Base-by-base conservation (phyloP, 257 asterid genomes). In the Catharanthus roseus region DNA sequence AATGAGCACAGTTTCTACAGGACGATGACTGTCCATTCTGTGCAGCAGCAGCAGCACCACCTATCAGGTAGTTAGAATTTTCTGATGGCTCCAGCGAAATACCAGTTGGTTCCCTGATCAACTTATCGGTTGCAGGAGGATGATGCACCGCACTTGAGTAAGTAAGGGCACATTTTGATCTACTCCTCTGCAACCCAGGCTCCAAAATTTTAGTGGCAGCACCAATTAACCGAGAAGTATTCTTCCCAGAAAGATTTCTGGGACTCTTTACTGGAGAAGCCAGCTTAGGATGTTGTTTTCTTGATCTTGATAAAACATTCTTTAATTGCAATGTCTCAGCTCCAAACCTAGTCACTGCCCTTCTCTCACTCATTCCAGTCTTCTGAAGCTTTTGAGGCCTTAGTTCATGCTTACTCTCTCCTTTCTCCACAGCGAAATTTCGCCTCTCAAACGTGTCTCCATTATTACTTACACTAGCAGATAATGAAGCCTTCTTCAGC, bases 301-400 rank as follows among this genome's bases (percentile, higher is more conserved):
- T 84, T 15, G 99, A 78, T 72, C 84, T 82, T 11, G 93, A 81
- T 44, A 89, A 74, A 34, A 85, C 87, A 78, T 74, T 81, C 88
- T 84, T 90, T 41, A 88, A 77, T 4, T 88, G 96, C 72, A 90
- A 72, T 6, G 84, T 81, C 67, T 90, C 98, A 0, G 81, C 64
- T 69, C 92, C 92, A 67, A 84, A 83, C 79, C 79, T 79, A 77
- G 89, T 56, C 2, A 88, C 65, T 0, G 90, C 74, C 62, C 77
- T 75, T 75, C 78, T 80, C 79, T 91, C 99, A 21, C 75, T 70
- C n/a, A 79, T 34, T 67, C 87, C 89, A 3, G 89, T 91, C 76
- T 83, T 95, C 77, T 87, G 99, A 83, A 89, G 88, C 86, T 95
- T 95, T 77, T 82, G 96, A 69, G 99, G 93, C 87, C 95, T 84